Evolutionary conservation across 2,329 filamentous ascomycete species (phyloP).

Genomic region (Aspergillus candidus): DNA sequence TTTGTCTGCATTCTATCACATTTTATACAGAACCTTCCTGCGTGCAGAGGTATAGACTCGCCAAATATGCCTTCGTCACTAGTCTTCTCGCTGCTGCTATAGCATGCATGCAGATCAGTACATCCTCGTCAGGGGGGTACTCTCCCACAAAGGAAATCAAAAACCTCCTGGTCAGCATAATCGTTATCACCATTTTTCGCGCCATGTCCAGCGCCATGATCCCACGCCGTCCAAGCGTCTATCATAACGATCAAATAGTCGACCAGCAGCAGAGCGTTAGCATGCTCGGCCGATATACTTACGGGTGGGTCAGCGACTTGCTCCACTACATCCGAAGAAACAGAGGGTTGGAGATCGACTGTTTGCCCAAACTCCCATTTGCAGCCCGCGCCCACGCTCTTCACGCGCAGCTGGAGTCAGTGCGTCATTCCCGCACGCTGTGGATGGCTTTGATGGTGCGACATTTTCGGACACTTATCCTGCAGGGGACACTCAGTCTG

Average conservation of each 20-base stretch:
- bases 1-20: slow-evolving; percentile 28
- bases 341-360: slow-evolving; percentile 54
- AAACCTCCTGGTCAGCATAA: slow-evolving; percentile 44
- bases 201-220: slow-evolving; percentile 45
- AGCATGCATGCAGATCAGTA: slow-evolving; percentile 22
- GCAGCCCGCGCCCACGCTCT: slow-evolving; percentile 47
- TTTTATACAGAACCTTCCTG: slow-evolving; percentile 31
- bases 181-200: slow-evolving; percentile 33
- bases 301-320: slow-evolving; percentile 56
- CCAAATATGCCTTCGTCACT: slow-evolving; percentile 25
- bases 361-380: slow-evolving; percentile 58
- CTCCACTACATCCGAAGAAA: slow-evolving; percentile 53
- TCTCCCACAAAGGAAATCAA: not conserved
- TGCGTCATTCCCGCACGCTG: slow-evolving; percentile 39
- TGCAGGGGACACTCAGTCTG: slow-evolving; percentile 56
- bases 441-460: slow-evolving; percentile 56
- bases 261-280: slow-evolving; percentile 59
- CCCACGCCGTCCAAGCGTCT: slow-evolving; percentile 64
- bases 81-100: slow-evolving; percentile 22
- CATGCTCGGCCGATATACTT: slow-evolving; percentile 58
- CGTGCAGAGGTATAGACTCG: slow-evolving; percentile 27
- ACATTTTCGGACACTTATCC: slow-evolving; percentile 50
- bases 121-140: slow-evolving; percentile 25
- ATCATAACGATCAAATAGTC: slow-evolving; percentile 52
- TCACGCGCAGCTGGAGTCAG: slow-evolving; percentile 44